A percentile compares a stretch with the other conserved stretches of the same genome.
Evolutionary conservation across 75 land plant species (phyloP).

Genomic region (Cunninghamia lanceolata): DNA sequence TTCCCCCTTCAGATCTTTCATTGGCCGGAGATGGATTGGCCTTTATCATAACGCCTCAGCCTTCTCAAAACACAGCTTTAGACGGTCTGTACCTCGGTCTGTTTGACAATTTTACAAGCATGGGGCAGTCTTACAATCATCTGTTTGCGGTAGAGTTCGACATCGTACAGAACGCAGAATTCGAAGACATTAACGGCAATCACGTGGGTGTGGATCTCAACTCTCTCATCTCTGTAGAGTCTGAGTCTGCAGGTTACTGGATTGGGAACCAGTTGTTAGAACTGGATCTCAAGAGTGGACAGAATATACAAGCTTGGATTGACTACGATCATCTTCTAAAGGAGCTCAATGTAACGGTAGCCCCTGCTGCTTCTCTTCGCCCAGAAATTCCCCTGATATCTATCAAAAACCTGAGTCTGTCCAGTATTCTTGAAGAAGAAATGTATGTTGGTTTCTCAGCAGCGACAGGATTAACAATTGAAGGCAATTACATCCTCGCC

Average conservation of each 20-base stretch:
- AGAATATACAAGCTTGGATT: too few species aligned
- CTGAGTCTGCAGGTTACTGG: neutral
- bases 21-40: conserved; percentile 21
- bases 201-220: too few species aligned
- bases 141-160: conserved; percentile 32
- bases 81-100: neutral
- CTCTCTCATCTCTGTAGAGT: too few species aligned
- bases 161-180: neutral
- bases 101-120: conserved; percentile 7
- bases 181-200: conserved; percentile 6
- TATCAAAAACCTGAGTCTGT: conserved; percentile 5
- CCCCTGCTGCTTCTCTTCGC: too few species aligned
- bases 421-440: neutral
- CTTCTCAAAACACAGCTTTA: neutral
- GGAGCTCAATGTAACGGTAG: too few species aligned
- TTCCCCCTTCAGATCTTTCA: neutral
- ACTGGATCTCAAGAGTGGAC: too few species aligned
- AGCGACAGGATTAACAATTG: conserved; percentile 10
- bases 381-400: conserved; percentile 16
- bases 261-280: too few species aligned
- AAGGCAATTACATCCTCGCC: conserved; percentile 1
- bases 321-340: too few species aligned
- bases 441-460: conserved; percentile 10
- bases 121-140: neutral
- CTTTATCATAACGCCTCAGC: conserved; percentile 1